Evolutionary conservation across 148 eudicot species (phyloP), one percentile per base, ranked within the genome.

Genomic region (Vaccinium corymbosum): DNA sequence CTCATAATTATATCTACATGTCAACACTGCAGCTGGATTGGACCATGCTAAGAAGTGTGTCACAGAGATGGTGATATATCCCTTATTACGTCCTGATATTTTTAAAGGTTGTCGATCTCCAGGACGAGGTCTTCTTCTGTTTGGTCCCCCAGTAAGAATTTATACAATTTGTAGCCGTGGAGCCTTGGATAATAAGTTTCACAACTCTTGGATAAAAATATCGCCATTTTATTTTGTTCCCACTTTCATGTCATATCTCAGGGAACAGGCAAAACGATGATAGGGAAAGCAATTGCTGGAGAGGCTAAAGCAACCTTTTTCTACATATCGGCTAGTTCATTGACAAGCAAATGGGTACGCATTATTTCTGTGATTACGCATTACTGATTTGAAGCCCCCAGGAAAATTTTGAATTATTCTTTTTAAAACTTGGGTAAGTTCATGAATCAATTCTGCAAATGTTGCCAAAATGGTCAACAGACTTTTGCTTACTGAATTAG

Each of bases 91-190:
- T 49, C 99, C 99, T 50, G 99, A 97, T 87, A 93, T 97, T 80
- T 97, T 97, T 85, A 94, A 92, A 91, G 99, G 99, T 83, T 95
- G 98, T 57, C 99, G 99, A 89, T 93, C 99, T 80, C 99, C 99
- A 71, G 99, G 99, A 82, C 91, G 97, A 86, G 99, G 99, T 80
- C 99, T 97, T 90, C 98, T 97, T 82, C 92, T 97, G 64, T 95
- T 95, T 85, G 98, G 98, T 83, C 98, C 98, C 82, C 98, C 98
- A 13, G 98, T 95, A 88, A 94, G 98, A 89, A 73, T 50, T 85
- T 64, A 11, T 27, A 80, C 76, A 42, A 57, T 84, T 48, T 73
- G 14, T 51, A 52, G 12, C 13, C 55, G 13, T 52, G 55, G 55
- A 52, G 55, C 25, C 64, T 8, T 25, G 17, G 73, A 29, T 68